Base-by-base conservation (phyloP, 2,329 filamentous ascomycete genomes). In the Nothophoma quercina region DNA sequence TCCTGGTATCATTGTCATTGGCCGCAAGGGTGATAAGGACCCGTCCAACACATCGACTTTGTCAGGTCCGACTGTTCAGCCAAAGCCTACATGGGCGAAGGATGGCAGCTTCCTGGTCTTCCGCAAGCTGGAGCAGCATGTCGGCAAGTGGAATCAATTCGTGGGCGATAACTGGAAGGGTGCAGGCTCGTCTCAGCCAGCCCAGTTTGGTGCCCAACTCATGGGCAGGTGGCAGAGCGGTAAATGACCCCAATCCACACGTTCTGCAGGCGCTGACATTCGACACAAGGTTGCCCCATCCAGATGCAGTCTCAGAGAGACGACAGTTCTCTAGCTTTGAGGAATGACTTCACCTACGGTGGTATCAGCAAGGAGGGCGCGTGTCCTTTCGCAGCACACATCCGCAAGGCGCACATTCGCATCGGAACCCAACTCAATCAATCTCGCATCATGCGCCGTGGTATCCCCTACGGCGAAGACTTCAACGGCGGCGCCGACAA, bases 91-190 rank as follows among this genome's bases (percentile, higher is more conserved):
- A 33, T 53, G 50, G 50, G 48, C 48, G 50, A 47, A 25, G 5
- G 50, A 53, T 26, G 50, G 50, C n/a, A 53, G 50, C 21, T 53
- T 53, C 43, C 16, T 53, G 7, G 50, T 53, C 4, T 53, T 53
- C 38, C 50, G 50, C 13, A 53, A 53, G 18, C 15, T 53, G 13
- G 50, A 53, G 25, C 50, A 53, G 33, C 50, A 53, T n/a, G 50
- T 53, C 1, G 50, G 50, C n/a, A 48, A 47, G 12, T 53, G 50
- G 50, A 53, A 48, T 7, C 38, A 47, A 15, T 53, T 53, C 12
- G 39, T 44, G 7, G 10, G 33, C 16, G 44, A 53, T 18, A 41
- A 43, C 16, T 53, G 42, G 35, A 26, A 38, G 13, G 26, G 42
- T 13, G 50, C 42, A 23, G 50, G 50, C 5, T 52, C 49, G 16